Evolutionary conservation across 768 basidiomycete species (phyloP), one percentile per base, ranked within the genome.

Genomic region (Psilocybe cubensis): DNA sequence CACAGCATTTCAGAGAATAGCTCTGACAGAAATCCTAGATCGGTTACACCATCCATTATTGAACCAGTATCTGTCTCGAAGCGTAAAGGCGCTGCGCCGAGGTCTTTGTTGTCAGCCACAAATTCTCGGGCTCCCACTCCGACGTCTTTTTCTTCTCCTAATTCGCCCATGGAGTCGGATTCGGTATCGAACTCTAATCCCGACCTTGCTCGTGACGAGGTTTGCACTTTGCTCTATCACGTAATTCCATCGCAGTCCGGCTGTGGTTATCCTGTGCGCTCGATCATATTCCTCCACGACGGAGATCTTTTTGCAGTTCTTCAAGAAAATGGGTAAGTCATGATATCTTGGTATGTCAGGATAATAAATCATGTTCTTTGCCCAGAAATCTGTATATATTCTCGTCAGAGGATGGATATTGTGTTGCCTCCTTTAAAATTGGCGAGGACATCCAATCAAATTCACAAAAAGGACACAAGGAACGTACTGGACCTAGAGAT

Each of bases 291-390:
- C 9, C 69, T 86, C 11, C 72, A 78, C n/a, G 70, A 74, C 23
- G 71, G 74, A 11, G 58, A 71, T 9, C 68, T 81, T 45, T 55
- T 90, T 24, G 72, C 82, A 1, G 81, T 81, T 21, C 69, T 93
- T 38, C 87, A 87, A 49, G 78, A 83, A 62, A 78, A 82, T 40
- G 92, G 91, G 91, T 91, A 66, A 52, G 31, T 31, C 3, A 6
- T 23, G 28, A 11, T 25, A 17, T 46, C 10, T 11, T 38, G 3
- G 8, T 12, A 3, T 41, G 3, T 33, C 9, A 40, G 18, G 24
- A 18, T 43, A n/a, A 41, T 57, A 33, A 28, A 49, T 54, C 42
- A 60, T 52, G 59, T 11, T 24, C 51, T 38, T 38, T 17, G n/a
- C n/a, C n/a, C 56, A 91, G 89, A 11, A 69, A 81, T 56, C 65